Evolutionary conservation across 2,329 filamentous ascomycete species (phyloP).

Genomic region (Metarhizium brunneum): DNA sequence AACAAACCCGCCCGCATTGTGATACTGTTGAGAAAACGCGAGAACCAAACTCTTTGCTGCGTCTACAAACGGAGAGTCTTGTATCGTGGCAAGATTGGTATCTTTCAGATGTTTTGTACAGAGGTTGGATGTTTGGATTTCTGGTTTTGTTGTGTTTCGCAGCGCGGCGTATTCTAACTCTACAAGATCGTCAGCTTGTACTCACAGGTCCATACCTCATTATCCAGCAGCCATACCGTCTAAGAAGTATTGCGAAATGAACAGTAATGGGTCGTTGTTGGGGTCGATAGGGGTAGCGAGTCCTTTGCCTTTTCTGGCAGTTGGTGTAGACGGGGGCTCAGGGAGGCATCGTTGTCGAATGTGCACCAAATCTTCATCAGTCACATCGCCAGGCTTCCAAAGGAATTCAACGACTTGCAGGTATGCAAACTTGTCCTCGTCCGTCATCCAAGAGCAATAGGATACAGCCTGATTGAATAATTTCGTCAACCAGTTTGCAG

Average conservation of each 20-base stretch:
- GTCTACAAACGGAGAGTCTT: conserved; percentile 23
- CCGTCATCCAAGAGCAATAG: conserved; percentile 31
- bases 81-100: conserved; percentile 13
- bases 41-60: conserved; percentile 27
- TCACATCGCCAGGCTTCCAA: conserved; percentile 36
- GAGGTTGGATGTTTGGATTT: conserved; percentile 31
- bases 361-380: conserved; percentile 17
- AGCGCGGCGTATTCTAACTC: conserved; percentile 39
- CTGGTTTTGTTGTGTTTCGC: conserved; percentile 14
- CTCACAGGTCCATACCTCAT: background rate
- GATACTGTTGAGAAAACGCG: conserved; percentile 25
- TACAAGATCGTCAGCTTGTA: conserved; percentile 13
- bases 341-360: conserved; percentile 15
- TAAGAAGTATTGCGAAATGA: conserved; percentile 37
- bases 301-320: conserved; percentile 34
- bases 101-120: conserved; percentile 31
- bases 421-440: conserved; percentile 29
- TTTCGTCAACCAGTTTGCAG: conserved; percentile 22
- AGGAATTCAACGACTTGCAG: conserved; percentile 33
- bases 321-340: conserved; percentile 11
- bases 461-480: conserved; percentile 38
- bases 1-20: conserved; percentile 20
- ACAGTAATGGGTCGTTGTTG: conserved; percentile 27
- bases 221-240: conserved; percentile 31
- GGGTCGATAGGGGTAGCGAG: conserved; percentile 12